Percentiles rank a stretch among this genome's conserved stretches.
Evolutionary conservation across 2,329 filamentous ascomycete genomes (phyloP).

Genomic region (Stagonosporopsis vannaccii): DNA sequence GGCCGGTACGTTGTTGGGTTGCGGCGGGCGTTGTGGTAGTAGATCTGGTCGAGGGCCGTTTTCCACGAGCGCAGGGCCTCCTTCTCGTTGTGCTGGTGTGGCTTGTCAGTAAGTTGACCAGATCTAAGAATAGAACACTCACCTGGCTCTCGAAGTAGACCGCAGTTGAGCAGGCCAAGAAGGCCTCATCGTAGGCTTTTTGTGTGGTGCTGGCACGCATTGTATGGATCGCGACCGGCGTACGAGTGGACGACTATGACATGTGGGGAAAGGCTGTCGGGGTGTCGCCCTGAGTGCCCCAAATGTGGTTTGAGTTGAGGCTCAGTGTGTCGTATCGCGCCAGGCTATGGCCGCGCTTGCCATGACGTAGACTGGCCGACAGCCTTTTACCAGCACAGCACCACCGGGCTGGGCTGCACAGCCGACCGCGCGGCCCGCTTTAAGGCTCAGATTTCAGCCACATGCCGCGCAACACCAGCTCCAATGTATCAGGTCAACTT

Average conservation of each 20-base stretch:
- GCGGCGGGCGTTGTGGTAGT: conserved; percentile 81
- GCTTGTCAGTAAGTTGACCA: conserved; percentile 7
- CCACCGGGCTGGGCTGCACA: conserved; percentile 22
- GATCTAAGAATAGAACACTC: conserved; percentile 25
- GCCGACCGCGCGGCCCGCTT: conserved; percentile 18
- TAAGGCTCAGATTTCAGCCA: conserved; percentile 12
- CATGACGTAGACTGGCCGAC: conserved; percentile 40
- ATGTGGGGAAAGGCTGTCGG: conserved; percentile 53
- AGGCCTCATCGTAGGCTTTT: conserved; percentile 97
- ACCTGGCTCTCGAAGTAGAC: conserved; percentile 96
- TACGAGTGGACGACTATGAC: conserved; percentile 13
- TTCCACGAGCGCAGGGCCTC: conserved; percentile 93
- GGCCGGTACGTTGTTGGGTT: conserved; percentile 73
- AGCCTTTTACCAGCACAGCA: conserved; percentile 21
- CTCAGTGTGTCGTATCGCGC: conserved; percentile 21
- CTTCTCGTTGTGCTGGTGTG: conserved; percentile 80
- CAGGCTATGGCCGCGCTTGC: conserved; percentile 33
- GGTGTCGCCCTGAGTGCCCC: conserved; percentile 17
- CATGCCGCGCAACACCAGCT: neutral
- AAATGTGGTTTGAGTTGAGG: conserved; percentile 25
- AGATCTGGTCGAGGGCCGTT: conserved; percentile 85
- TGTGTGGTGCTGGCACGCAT: conserved; percentile 76
- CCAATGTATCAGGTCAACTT: neutral
- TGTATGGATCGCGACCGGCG: conserved; percentile 16
- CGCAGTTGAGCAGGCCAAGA: conserved; percentile 91